Evolutionary conservation across 306 rosid species (phyloP).

Genomic region (Gastrolobium villosum): DNA sequence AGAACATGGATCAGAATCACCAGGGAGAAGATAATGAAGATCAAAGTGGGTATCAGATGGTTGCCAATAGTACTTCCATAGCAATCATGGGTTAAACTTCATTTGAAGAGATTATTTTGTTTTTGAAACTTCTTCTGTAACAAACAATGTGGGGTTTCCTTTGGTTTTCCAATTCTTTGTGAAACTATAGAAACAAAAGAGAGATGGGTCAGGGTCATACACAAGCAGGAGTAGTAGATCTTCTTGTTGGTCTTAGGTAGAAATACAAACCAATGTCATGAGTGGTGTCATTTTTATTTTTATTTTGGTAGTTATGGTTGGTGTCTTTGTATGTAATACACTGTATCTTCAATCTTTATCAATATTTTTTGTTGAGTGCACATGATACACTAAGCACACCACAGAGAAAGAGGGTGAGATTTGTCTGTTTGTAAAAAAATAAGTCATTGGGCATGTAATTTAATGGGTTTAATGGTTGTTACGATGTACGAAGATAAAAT

Average conservation of each 20-base stretch:
- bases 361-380: conserved; percentile 22
- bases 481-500: no score
- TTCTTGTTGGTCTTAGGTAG: background rate
- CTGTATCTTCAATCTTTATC: conserved; percentile 9
- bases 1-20: conserved; percentile 51
- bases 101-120: conserved; percentile 24
- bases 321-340: conserved; percentile 5
- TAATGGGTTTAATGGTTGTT: conserved; percentile 8
- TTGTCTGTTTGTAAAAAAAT: conserved; percentile 35
- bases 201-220: conserved; percentile 25
- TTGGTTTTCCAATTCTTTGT: conserved; percentile 20
- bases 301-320: background rate
- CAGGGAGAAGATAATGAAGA: conserved; percentile 50
- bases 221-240: conserved; percentile 5
- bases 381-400: conserved; percentile 25
- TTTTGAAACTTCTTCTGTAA: conserved; percentile 3
- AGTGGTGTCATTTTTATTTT: conserved; percentile 10
- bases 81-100: conserved; percentile 55
- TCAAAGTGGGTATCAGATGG: conserved; percentile 44
- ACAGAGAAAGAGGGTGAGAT: conserved; percentile 37
- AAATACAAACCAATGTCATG: conserved; percentile 10
- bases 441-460: conserved; percentile 44
- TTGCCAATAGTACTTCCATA: conserved; percentile 51
- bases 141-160: background rate
- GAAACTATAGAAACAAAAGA: conserved; percentile 6